Evolutionary conservation across 2,329 filamentous ascomycete genomes (phyloP).

Genomic region (Lasiodiplodia theobromae): DNA sequence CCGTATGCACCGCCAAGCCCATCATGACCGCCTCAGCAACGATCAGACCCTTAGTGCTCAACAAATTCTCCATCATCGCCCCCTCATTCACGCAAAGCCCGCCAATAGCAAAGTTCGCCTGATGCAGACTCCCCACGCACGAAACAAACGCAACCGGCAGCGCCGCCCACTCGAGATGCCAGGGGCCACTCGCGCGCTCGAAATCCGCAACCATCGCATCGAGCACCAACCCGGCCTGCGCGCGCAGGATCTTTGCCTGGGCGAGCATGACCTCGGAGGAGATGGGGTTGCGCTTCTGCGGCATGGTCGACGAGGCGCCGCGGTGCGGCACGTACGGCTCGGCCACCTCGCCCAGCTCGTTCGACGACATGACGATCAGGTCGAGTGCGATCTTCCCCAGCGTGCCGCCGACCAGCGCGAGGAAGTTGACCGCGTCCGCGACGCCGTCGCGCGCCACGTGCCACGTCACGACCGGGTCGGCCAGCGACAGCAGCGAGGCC

Average conservation of each 20-base stretch:
- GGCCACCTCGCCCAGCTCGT: conserved; percentile 61
- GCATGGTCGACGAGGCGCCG: conserved; percentile 47
- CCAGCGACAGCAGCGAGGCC: conserved; percentile 56
- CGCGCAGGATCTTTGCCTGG: conserved; percentile 60
- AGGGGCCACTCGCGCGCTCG: conserved; percentile 64
- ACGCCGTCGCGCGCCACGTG: conserved; percentile 63
- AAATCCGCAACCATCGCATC: conserved; percentile 66
- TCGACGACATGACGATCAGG: conserved; percentile 65
- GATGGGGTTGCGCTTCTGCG: conserved; percentile 64
- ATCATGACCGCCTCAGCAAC: conserved; percentile 69
- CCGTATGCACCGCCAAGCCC: conserved; percentile 61
- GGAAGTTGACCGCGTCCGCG: conserved; percentile 61
- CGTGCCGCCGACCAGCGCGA: conserved; percentile 61
- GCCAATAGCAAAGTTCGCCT: conserved; percentile 61
- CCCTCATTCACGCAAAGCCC: conserved; percentile 60
- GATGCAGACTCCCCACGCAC: conserved; percentile 60
- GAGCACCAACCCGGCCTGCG: conserved; percentile 60
- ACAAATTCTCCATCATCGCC: conserved; percentile 59
- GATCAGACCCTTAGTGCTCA: conserved; percentile 61
- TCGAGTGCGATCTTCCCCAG: conserved; percentile 65
- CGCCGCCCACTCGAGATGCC: conserved; percentile 67
- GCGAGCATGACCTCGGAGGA: conserved; percentile 64
- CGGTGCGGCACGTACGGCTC: conserved; percentile 54
- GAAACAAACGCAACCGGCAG: conserved; percentile 63
- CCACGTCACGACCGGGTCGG: conserved; percentile 63